Percentiles rank a stretch among this genome's conserved stretches.
phyloP scores from a whole-genome alignment of 345 rosid species.

The Populus alba region DNA sequence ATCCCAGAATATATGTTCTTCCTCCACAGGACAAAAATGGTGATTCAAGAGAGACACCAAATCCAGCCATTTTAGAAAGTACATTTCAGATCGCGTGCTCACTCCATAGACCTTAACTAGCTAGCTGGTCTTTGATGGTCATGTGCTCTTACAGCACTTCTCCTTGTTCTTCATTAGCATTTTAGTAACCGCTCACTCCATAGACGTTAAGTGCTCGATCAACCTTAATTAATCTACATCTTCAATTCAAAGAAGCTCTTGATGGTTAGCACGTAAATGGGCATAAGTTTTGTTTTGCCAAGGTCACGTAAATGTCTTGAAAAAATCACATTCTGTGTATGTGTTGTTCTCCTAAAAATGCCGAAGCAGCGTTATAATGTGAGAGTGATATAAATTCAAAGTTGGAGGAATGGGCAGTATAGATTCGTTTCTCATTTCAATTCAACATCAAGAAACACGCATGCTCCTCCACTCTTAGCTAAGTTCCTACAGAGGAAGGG shows the following conservation, averaged over 20 bases:
- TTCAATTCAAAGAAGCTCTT: background rate
- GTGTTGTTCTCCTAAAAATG: background rate
- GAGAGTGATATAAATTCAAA: background rate
- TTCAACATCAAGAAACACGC: background rate
- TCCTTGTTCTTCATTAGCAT: background rate
- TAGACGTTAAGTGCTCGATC: too few species aligned
- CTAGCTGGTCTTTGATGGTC: background rate
- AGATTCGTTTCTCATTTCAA: background rate
- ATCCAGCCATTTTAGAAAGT: background rate
- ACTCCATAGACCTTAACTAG: background rate
- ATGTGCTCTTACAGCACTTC: background rate
- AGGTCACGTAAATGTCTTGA: background rate
- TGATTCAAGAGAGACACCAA: conserved; percentile 32
- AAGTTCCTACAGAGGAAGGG: background rate
- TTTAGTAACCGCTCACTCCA: background rate
- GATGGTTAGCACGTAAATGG: background rate
- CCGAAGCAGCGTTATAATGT: background rate
- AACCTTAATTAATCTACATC: background rate
- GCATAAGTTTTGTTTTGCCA: background rate
- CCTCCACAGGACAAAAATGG: conserved; percentile 44
- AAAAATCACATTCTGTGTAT: background rate
- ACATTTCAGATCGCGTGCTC: background rate
- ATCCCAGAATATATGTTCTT: conserved; percentile 61
- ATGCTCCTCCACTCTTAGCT: background rate
- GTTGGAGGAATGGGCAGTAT: background rate